Conservation (phyloP, 306 rosid genomes). For the Pyrus betulifolia region DNA sequence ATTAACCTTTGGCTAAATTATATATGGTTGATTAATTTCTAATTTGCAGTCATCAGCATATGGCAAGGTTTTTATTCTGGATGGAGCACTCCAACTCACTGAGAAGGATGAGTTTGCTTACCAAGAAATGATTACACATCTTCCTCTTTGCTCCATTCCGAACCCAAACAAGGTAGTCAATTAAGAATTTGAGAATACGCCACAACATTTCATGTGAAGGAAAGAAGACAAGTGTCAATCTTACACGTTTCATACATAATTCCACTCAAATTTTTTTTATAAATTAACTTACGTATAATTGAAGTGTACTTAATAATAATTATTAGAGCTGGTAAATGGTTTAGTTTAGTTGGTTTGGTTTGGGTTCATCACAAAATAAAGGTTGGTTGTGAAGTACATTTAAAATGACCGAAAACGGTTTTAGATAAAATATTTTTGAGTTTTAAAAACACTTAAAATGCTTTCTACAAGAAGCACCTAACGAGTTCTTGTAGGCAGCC, state of each 20-base stretch:
- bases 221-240: not conserved
- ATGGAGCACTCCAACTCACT: constrained; percentile 58
- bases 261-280: not conserved
- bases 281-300: not conserved
- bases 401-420: too few species aligned
- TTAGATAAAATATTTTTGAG: too few species aligned
- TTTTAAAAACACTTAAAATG: too few species aligned
- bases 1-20: too few species aligned
- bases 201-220: not conserved
- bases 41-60: constrained; percentile 43
- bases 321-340: not conserved
- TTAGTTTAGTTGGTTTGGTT: not conserved
- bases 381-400: too few species aligned
- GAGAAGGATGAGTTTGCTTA: constrained; percentile 67
- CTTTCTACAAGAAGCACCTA: too few species aligned
- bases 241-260: not conserved
- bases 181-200: not conserved
- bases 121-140: constrained; percentile 74
- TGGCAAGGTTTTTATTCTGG: constrained; percentile 54
- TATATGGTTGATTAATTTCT: not conserved
- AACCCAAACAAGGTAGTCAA: constrained; percentile 44
- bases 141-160: constrained; percentile 70
- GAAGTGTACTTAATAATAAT: too few species aligned
- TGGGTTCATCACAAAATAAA: too few species aligned
- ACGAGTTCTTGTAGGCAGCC: too few species aligned